Percentiles rank a stretch among this genome's conserved stretches.
Conservation (phyloP, 1,139 yeast species). For the Candida smagusa region DNA sequence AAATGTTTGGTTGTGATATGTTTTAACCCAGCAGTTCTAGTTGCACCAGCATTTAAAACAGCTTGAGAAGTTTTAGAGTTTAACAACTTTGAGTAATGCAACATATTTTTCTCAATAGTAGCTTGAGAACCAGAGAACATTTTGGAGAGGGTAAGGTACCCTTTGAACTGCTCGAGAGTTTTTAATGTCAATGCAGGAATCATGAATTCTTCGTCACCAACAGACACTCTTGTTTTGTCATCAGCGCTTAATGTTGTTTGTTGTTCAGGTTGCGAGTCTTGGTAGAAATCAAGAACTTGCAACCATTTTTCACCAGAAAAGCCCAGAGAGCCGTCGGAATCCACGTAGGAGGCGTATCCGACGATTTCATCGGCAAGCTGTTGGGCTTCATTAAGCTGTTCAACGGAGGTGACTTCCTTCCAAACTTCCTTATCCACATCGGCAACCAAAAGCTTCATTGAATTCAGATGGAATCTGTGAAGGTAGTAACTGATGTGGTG, state of each 20-base stretch:
- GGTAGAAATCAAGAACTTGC: slow-evolving; percentile 28
- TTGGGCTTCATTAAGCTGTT: slow-evolving; percentile 44
- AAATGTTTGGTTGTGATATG: slow-evolving; percentile 76
- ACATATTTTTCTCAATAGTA: slow-evolving; percentile 38
- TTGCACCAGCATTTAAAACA: slow-evolving; percentile 76
- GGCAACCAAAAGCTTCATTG: slow-evolving; percentile 41
- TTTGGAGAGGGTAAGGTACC: slow-evolving; percentile 47
- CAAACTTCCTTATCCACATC: slow-evolving; percentile 71
- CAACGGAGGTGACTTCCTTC: slow-evolving; percentile 53
- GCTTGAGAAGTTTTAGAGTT: slow-evolving; percentile 60
- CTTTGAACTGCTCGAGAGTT: slow-evolving; percentile 38
- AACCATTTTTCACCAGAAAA: slow-evolving; percentile 48
- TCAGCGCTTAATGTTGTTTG: slow-evolving; percentile 4
- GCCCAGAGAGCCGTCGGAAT: slow-evolving; percentile 20
- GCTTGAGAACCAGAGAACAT: slow-evolving; percentile 43
- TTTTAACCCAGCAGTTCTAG: slow-evolving; percentile 68
- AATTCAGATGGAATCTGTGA: slow-evolving; percentile 52
- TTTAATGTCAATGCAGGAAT: slow-evolving; percentile 41
- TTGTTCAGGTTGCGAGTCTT: background rate
- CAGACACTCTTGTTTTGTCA: slow-evolving; percentile 26
- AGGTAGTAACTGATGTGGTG: slow-evolving; percentile 64
- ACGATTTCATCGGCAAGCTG: slow-evolving; percentile 51
- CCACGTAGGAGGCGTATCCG: slow-evolving; percentile 47
- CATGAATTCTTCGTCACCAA: slow-evolving; percentile 38
- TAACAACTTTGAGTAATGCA: slow-evolving; percentile 50